Evolutionary conservation across 78 protist genomes (phyloP).

Genomic region (Isochrysis galbana): DNA sequence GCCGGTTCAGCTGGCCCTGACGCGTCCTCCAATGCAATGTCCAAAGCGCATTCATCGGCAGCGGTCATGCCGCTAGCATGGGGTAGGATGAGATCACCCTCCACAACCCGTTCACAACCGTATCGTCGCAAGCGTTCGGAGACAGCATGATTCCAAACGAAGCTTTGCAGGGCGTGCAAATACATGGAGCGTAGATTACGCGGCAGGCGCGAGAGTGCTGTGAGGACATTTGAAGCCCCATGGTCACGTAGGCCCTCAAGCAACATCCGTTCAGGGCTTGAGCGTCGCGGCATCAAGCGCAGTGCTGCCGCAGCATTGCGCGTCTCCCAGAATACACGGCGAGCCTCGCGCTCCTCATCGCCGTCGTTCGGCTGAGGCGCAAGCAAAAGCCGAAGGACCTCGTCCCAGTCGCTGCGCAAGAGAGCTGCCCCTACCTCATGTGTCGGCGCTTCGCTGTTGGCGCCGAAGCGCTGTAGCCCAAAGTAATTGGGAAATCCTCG

Average conservation of each 20-base stretch:
- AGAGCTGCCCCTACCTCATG: slow-evolving; percentile 63
- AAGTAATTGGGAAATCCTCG: slow-evolving; percentile 79
- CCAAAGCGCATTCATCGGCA: too few species aligned
- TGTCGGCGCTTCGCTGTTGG: slow-evolving; percentile 62
- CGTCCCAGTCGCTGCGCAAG: not conserved
- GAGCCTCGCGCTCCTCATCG: not conserved
- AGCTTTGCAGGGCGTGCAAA: slow-evolving; percentile 65
- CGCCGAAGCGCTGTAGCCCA: slow-evolving; percentile 84
- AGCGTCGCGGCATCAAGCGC: not conserved
- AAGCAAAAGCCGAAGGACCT: slow-evolving; percentile 9
- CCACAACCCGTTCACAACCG: slow-evolving; percentile 21
- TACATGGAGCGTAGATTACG: slow-evolving; percentile 45
- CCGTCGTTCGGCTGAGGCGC: not conserved
- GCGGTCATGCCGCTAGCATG: too few species aligned
- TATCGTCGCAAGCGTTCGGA: slow-evolving; percentile 58
- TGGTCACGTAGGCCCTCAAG: not conserved
- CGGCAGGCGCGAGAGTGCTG: slow-evolving; percentile 34
- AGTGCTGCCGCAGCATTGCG: not conserved
- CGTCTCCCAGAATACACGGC: not conserved
- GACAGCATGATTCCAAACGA: slow-evolving; percentile 70
- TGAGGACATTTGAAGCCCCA: not conserved
- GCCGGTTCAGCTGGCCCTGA: too few species aligned
- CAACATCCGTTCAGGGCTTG: not conserved
- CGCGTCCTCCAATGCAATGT: too few species aligned
- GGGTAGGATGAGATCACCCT: slow-evolving; percentile 72